phyloP scores from a whole-genome alignment of 139 green algal species.

The Spirogloea muscicola region DNA sequence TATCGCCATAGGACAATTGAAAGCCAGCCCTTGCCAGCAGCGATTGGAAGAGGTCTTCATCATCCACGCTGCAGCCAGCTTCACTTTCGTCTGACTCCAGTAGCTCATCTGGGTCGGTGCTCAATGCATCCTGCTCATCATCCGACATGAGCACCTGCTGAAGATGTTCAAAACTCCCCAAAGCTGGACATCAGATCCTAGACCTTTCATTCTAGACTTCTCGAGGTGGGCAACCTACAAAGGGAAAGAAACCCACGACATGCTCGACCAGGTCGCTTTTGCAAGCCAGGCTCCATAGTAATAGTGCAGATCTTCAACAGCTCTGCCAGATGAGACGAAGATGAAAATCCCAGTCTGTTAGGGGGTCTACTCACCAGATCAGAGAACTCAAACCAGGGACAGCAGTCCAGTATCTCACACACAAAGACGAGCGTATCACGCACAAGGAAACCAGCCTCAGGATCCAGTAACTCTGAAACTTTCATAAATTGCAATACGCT shows the following conservation, averaged over 20 bases:
- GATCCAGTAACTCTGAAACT: constrained; percentile 56
- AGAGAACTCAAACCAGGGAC: constrained; percentile 63
- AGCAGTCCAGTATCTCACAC: constrained; percentile 65
- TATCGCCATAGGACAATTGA: constrained; percentile 48
- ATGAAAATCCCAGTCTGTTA: no score
- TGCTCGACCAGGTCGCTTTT: no score
- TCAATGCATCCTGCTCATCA: constrained; percentile 47
- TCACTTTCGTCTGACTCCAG: constrained; percentile 42
- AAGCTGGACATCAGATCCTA: no score
- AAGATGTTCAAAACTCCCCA: no score
- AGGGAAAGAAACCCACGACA: no score
- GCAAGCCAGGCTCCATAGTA: no score
- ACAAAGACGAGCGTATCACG: constrained; percentile 56
- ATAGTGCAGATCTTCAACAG: no score
- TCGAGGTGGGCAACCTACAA: no score
- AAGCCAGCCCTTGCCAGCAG: constrained; percentile 48
- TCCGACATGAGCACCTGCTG: constrained; percentile 24
- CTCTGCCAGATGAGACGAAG: no score
- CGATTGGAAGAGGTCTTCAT: constrained; percentile 50
- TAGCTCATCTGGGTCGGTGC: constrained; percentile 53
- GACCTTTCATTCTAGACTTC: no score
- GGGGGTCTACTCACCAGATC: no score
- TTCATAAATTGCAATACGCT: constrained; percentile 69
- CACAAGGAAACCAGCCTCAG: constrained; percentile 53
- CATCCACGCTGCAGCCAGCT: neutral